A percentile compares a stretch with the other conserved stretches of the same genome.
Conservation (phyloP, 441 rosid genomes). For the Gossypium schwendimanii region DNA sequence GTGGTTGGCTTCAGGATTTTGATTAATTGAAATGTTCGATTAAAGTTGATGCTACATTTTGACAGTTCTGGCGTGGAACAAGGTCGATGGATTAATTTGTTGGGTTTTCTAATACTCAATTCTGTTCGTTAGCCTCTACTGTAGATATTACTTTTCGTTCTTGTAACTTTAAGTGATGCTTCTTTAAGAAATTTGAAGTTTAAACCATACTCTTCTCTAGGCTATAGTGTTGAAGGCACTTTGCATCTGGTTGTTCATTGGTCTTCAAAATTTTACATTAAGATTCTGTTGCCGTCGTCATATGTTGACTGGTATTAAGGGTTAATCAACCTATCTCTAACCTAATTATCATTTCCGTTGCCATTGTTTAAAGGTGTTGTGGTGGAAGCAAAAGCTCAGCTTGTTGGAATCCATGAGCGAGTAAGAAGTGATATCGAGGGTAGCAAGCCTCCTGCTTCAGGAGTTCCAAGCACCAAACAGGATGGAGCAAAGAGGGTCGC, state of each 20-base stretch:
- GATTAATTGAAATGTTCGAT: background rate
- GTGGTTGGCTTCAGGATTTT: background rate
- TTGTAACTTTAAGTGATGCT: background rate
- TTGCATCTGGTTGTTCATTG: background rate
- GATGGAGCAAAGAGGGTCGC: constrained; percentile 48
- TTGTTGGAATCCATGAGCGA: constrained; percentile 78
- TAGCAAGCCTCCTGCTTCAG: constrained; percentile 35
- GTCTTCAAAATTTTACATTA: background rate
- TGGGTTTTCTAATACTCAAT: background rate
- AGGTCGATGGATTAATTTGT: background rate
- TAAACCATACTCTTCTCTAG: background rate
- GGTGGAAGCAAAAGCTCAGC: constrained; percentile 73
- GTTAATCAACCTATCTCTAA: background rate
- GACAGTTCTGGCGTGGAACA: background rate
- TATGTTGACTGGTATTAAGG: background rate
- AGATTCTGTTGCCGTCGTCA: background rate
- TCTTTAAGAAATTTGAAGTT: background rate
- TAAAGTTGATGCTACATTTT: background rate
- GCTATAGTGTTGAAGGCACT: background rate
- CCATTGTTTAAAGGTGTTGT: constrained; percentile 48
- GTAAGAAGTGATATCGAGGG: constrained; percentile 76
- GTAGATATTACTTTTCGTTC: background rate
- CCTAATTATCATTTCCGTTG: background rate
- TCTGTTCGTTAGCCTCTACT: background rate
- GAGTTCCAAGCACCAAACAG: constrained; percentile 27